phyloP scores from a whole-genome alignment of 192 early-diverging fungal species.

The Linnemannia zychae region DNA sequence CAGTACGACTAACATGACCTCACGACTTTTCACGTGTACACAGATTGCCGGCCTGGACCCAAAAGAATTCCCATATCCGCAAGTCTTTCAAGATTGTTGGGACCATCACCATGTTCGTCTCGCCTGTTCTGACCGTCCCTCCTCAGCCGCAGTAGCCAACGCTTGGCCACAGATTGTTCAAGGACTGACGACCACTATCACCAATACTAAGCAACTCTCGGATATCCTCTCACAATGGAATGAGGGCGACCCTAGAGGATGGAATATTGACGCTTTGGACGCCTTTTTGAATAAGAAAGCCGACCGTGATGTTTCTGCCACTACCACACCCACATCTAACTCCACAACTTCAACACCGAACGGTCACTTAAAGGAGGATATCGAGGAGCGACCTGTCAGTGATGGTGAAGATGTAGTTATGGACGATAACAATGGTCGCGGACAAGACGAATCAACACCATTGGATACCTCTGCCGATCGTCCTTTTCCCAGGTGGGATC shows the following conservation, averaged over 20 bases:
- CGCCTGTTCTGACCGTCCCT: slow-evolving; percentile 23
- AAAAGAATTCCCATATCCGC: slow-evolving; percentile 24
- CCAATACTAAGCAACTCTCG: slow-evolving; percentile 21
- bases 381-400: not conserved
- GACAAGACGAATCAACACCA: not conserved
- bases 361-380: not conserved
- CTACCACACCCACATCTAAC: not conserved
- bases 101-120: slow-evolving; percentile 44
- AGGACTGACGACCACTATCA: slow-evolving; percentile 31
- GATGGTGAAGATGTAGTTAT: not conserved
- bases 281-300: slow-evolving; percentile 37
- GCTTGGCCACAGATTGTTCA: slow-evolving; percentile 39
- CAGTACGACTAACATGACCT: too few relatives aligned
- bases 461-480: not conserved
- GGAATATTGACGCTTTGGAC: slow-evolving; percentile 25
- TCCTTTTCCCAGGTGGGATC: not conserved
- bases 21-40: too few relatives aligned
- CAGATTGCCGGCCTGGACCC: slow-evolving; percentile 32
- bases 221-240: slow-evolving; percentile 28
- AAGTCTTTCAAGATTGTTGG: slow-evolving; percentile 35
- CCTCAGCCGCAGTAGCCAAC: not conserved
- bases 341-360: not conserved
- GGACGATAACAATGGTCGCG: not conserved
- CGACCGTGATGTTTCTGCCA: not conserved
- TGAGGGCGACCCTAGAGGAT: slow-evolving; percentile 1